Percentiles rank a stretch among this genome's conserved stretches.
Evolutionary conservation across 805 yeast species (phyloP).

Genomic region (Trichomonascus vanleenenianus): DNA sequence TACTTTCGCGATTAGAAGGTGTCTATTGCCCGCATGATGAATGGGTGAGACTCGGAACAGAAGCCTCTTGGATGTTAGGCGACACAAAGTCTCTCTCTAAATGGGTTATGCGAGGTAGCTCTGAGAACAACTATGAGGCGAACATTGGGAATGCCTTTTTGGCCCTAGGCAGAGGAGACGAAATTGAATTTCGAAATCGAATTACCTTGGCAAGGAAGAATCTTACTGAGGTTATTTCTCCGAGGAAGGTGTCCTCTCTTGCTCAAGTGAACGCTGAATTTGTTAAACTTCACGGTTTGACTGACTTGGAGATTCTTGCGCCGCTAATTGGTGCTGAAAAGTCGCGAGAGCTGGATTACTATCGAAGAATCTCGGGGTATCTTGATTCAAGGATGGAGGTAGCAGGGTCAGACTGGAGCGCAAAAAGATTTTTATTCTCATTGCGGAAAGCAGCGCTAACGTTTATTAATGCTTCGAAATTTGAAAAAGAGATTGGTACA

Average conservation of each 20-base stretch:
- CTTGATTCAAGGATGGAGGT: conserved; percentile 22
- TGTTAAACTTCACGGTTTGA: conserved; percentile 51
- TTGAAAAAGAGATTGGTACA: conserved; percentile 29
- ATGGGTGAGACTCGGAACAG: conserved; percentile 65
- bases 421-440: conserved; percentile 52
- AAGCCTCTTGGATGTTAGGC: conserved; percentile 65
- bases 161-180: conserved; percentile 33
- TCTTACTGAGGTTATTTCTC: conserved; percentile 53
- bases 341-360: conserved; percentile 1
- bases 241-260: conserved; percentile 43
- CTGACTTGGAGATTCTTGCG: conserved; percentile 45
- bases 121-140: conserved; percentile 50
- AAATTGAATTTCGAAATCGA: conserved; percentile 31
- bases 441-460: conserved; percentile 46
- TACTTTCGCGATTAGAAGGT: conserved; percentile 42
- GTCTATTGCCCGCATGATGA: conserved; percentile 17
- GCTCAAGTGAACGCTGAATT: conserved; percentile 41
- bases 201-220: conserved; percentile 45
- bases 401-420: conserved; percentile 47
- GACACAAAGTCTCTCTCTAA: conserved; percentile 39
- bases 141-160: conserved; percentile 58
- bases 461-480: background rate
- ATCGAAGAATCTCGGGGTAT: conserved; percentile 8
- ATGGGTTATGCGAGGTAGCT: conserved; percentile 47
- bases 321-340: conserved; percentile 8